A percentile compares a stretch with the other conserved stretches of the same genome.
Evolutionary conservation across 129 eudicot genomes (phyloP).

Genomic region (Glebionis coronaria): DNA sequence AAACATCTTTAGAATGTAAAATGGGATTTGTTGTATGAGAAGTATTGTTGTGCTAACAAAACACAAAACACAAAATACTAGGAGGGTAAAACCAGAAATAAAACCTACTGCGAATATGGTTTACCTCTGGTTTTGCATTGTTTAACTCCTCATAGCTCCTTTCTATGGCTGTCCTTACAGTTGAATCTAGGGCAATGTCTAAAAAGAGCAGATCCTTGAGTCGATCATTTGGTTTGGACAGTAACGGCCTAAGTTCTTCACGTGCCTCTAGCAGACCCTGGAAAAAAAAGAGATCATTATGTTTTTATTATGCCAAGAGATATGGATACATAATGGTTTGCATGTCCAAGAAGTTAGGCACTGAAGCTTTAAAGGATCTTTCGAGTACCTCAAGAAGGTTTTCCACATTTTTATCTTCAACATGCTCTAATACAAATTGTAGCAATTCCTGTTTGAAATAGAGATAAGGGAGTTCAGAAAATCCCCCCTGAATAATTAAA

Average conservation of each 20-base stretch:
- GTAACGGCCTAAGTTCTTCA: constrained; percentile 79
- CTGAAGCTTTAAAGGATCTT: constrained; percentile 15
- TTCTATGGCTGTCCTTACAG: constrained; percentile 90
- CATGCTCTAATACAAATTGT: constrained; percentile 67
- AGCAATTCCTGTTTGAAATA: constrained; percentile 60
- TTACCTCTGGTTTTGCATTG: constrained; percentile 88
- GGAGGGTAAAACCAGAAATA: neutral
- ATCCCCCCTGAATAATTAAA: neutral
- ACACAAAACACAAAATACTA: constrained; percentile 8
- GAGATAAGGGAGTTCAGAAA: constrained; percentile 21
- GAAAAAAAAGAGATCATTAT: neutral
- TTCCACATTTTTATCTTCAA: constrained; percentile 84
- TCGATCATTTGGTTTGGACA: constrained; percentile 74
- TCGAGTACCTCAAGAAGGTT: constrained; percentile 75
- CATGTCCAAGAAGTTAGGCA: constrained; percentile 12
- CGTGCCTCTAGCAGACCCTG: constrained; percentile 96
- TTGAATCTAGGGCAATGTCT: constrained; percentile 94
- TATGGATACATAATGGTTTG: constrained; percentile 11
- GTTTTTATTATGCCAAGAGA: constrained; percentile 9
- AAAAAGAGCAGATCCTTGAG: constrained; percentile 87
- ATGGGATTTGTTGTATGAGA: constrained; percentile 2
- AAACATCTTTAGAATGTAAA: constrained; percentile 12
- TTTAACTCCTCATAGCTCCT: constrained; percentile 85
- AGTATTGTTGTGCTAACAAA: neutral
- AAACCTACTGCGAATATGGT: constrained; percentile 1